These are phyloP conservation scores for Phytophthora crassamura DNA, from an alignment of 352 stramenopile genomes.

Conservation along the genomic window DNA sequence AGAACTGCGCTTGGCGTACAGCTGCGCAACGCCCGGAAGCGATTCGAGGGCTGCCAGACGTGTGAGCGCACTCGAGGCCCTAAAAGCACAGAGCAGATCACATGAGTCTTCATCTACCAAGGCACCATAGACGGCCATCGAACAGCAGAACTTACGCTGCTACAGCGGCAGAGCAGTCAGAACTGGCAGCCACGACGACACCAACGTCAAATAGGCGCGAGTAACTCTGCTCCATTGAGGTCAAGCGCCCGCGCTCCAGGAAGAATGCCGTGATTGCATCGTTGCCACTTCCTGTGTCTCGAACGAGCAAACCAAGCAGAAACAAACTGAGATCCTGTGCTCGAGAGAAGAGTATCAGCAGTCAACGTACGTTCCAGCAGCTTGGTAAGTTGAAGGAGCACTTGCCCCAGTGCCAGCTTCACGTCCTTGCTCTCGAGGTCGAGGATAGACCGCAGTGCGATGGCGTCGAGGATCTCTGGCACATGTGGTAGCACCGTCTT, in stretches of 20 bases:
- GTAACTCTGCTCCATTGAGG: constrained; percentile 46
- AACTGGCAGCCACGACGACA: constrained; percentile 33
- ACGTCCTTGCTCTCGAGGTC: constrained; percentile 50
- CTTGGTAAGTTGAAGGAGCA: constrained; percentile 43
- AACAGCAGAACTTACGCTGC: constrained; percentile 16
- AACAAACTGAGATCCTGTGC: background rate
- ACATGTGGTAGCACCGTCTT: constrained; percentile 66
- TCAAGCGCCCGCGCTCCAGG: constrained; percentile 55
- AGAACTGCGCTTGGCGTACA: constrained; percentile 46
- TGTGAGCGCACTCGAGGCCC: constrained; percentile 34
- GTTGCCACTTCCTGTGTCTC: constrained; percentile 39
- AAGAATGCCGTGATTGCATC: constrained; percentile 65
- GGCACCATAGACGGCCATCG: background rate
- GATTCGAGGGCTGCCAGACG: constrained; percentile 38
- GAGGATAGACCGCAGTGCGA: constrained; percentile 46
- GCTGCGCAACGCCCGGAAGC: constrained; percentile 9
- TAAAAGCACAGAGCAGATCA: constrained; percentile 19
- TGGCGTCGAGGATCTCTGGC: constrained; percentile 54
- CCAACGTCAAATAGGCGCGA: constrained; percentile 55
- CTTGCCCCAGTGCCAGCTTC: constrained; percentile 38
- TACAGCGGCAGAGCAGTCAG: constrained; percentile 25
- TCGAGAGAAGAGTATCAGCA: constrained; percentile 1
- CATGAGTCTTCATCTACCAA: constrained; percentile 1
- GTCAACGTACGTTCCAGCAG: constrained; percentile 57
- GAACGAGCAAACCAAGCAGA: constrained; percentile 7